Percentiles rank a stretch among this genome's conserved stretches.
Conservation (phyloP, 768 basidiomycete genomes). For the Boletus vermiculosoides region DNA sequence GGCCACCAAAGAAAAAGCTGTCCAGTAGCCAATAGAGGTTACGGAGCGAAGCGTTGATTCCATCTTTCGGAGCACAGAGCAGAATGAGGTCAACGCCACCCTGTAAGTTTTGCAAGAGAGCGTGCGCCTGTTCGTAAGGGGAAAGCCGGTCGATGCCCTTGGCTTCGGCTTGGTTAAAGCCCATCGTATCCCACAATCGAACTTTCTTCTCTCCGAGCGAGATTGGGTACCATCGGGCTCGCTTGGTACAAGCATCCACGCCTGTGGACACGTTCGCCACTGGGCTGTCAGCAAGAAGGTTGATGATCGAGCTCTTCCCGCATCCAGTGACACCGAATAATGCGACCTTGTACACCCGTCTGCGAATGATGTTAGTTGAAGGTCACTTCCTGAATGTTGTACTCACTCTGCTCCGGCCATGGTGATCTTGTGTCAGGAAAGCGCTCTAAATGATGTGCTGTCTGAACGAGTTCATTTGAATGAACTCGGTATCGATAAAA, state of each 20-base stretch:
- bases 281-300: slow-evolving; percentile 26
- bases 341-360: slow-evolving; percentile 24
- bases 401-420: slow-evolving; percentile 21
- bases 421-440: background rate
- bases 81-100: slow-evolving; percentile 41
- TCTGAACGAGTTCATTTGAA: background rate
- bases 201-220: slow-evolving; percentile 20
- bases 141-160: slow-evolving; percentile 14
- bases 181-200: slow-evolving; percentile 36
- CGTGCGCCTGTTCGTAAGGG: slow-evolving; percentile 31
- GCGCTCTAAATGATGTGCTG: background rate
- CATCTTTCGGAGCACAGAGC: slow-evolving; percentile 39
- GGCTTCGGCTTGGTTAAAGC: slow-evolving; percentile 28
- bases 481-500: background rate
- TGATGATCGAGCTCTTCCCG: slow-evolving; percentile 33
- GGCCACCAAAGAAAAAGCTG: slow-evolving; percentile 37
- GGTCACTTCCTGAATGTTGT: background rate
- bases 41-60: slow-evolving; percentile 34
- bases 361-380: slow-evolving; percentile 9
- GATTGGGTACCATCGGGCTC: slow-evolving; percentile 23
- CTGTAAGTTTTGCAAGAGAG: slow-evolving; percentile 34
- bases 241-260: slow-evolving; percentile 35
- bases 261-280: slow-evolving; percentile 31
- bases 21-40: slow-evolving; percentile 40
- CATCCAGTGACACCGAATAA: slow-evolving; percentile 30